Evolutionary conservation across 345 rosid species (phyloP).

Genomic region (Sapria himalayana): DNA sequence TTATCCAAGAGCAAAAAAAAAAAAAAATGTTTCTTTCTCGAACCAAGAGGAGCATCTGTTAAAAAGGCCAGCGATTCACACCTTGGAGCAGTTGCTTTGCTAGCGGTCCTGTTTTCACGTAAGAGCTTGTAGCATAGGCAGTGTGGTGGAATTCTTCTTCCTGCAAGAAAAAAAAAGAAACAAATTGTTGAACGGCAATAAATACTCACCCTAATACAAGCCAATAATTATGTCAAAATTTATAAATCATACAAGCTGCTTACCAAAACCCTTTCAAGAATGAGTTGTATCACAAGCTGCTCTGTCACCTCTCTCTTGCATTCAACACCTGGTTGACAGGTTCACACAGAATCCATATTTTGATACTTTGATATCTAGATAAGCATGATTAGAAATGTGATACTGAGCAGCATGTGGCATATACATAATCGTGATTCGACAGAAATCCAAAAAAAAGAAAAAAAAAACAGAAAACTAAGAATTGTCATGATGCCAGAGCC

Average conservation of each 20-base stretch:
- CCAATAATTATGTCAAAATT: no score
- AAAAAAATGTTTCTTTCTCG: no score
- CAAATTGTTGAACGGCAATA: conserved; percentile 1
- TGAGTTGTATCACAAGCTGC: conserved; percentile 46
- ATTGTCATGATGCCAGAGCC: not conserved
- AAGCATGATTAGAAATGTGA: no score
- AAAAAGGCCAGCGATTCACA: conserved; percentile 13
- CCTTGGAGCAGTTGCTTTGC: conserved; percentile 66
- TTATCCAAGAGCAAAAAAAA: no score
- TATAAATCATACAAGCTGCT: no score
- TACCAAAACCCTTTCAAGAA: conserved; percentile 57
- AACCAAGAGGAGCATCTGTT: no score
- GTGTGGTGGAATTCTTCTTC: conserved; percentile 93
- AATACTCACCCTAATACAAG: no score
- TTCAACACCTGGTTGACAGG: conserved; percentile 23
- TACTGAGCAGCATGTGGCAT: not conserved
- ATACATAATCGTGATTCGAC: not conserved
- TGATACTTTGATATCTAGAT: no score
- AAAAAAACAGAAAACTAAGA: not conserved
- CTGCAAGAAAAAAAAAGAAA: conserved; percentile 21
- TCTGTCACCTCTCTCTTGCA: conserved; percentile 62
- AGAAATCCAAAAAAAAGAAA: not conserved
- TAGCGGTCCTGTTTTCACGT: conserved; percentile 61
- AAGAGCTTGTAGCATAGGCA: conserved; percentile 83
- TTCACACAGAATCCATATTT: not conserved